Evolutionary conservation across 192 early-diverging fungal species (phyloP).

Genomic region (Coemansia javaensis): DNA sequence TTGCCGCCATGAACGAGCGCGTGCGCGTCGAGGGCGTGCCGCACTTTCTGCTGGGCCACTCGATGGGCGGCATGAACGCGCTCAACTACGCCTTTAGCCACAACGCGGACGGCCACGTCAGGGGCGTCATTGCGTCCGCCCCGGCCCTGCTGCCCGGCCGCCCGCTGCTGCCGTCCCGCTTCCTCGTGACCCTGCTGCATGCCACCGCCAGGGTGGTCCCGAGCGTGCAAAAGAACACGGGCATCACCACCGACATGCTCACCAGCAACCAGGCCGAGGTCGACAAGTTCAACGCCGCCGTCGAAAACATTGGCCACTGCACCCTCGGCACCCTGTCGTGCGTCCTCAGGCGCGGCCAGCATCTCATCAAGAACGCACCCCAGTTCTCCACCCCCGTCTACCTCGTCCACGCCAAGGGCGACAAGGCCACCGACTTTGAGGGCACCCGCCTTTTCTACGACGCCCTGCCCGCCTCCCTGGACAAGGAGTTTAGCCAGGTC

Average conservation of each 20-base stretch:
- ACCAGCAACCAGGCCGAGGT: conserved; percentile 39
- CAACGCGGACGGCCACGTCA: conserved; percentile 17
- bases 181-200: conserved; percentile 21
- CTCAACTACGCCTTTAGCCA: conserved; percentile 21
- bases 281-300: conserved; percentile 18
- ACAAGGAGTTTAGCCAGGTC: conserved; percentile 44
- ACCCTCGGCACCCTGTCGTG: conserved; percentile 28
- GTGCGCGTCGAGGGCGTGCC: conserved; percentile 34
- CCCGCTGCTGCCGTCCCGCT: conserved; percentile 17
- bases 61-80: conserved; percentile 50
- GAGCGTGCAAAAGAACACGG: conserved; percentile 31
- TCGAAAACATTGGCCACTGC: conserved; percentile 26
- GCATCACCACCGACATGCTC: conserved; percentile 28
- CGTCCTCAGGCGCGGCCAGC: conserved; percentile 23
- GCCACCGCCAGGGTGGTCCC: conserved; percentile 23
- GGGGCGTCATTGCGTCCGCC: conserved; percentile 33
- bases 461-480: conserved; percentile 28
- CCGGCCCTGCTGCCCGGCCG: conserved; percentile 34
- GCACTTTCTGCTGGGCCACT: conserved; percentile 59
- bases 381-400: conserved; percentile 31
- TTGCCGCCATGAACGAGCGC: conserved; percentile 27
- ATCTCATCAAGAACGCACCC: conserved; percentile 14
- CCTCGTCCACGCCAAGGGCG: conserved; percentile 41
- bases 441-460: conserved; percentile 27
- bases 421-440: conserved; percentile 35